Percentiles rank a stretch among this genome's conserved stretches.
Conservation (phyloP, 768 basidiomycete species). For the Suillus subalutaceus region DNA sequence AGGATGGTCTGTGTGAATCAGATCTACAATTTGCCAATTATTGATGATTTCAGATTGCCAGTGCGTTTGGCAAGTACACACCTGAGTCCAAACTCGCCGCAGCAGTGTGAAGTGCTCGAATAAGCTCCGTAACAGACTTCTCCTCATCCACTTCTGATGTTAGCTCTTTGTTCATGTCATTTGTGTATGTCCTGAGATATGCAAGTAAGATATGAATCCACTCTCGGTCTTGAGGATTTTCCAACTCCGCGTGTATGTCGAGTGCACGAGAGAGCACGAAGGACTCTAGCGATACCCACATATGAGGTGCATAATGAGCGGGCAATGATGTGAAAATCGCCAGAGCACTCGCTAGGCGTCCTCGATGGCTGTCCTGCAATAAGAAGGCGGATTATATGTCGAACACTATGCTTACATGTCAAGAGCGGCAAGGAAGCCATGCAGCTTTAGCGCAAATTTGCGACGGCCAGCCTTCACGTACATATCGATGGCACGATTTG, state of each 20-base stretch:
- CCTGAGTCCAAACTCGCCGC: slow-evolving; percentile 58
- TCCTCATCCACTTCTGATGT: slow-evolving; percentile 53
- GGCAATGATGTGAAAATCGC: slow-evolving; percentile 79
- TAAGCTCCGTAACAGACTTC: slow-evolving; percentile 54
- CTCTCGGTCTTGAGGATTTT: slow-evolving; percentile 65
- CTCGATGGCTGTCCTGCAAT: slow-evolving; percentile 57
- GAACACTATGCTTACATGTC: slow-evolving; percentile 67
- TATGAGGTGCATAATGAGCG: slow-evolving; percentile 81
- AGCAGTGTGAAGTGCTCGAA: slow-evolving; percentile 50
- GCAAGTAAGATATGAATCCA: slow-evolving; percentile 81
- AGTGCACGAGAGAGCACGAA: slow-evolving; percentile 78
- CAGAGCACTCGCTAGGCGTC: slow-evolving; percentile 61
- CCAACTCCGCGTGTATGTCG: slow-evolving; percentile 61
- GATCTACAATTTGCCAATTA: slow-evolving; percentile 48
- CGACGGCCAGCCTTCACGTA: slow-evolving; percentile 83
- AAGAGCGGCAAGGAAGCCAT: slow-evolving; percentile 84
- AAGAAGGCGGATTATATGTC: slow-evolving; percentile 7
- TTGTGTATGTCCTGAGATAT: slow-evolving; percentile 72
- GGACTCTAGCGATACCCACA: slow-evolving; percentile 80
- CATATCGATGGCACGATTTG: slow-evolving; percentile 82
- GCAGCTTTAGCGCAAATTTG: slow-evolving; percentile 84
- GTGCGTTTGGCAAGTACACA: slow-evolving; percentile 28
- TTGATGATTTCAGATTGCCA: slow-evolving; percentile 9
- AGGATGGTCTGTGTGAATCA: slow-evolving; percentile 70
- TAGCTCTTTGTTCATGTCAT: slow-evolving; percentile 54